Base-by-base conservation (phyloP, 1,284 basidiomycete genomes). In the Apiotrichum veenhuisii region DNA sequence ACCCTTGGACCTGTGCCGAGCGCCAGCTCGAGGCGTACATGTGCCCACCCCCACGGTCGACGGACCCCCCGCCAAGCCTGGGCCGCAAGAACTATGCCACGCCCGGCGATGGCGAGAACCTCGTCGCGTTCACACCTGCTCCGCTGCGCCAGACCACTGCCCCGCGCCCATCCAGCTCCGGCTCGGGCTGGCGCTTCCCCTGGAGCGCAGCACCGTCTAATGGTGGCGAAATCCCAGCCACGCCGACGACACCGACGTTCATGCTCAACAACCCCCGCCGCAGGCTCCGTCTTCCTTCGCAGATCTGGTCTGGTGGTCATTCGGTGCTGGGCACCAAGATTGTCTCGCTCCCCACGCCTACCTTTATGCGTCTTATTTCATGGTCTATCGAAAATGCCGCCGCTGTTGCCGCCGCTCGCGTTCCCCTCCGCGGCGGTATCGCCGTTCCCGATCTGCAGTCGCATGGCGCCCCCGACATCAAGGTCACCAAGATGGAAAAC, bases 401-500 rank as follows among this genome's bases (percentile, higher is more conserved):
- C 43, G 59, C 59, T 17, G 60, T 64, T 22, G 15, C 33, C 7
- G 34, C 46, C 7, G 73, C 75, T 0, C 64, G 77, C 25, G 40
- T 78, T 2, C 73, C 72, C 0, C 52, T 78, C 0, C 58, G 66
- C 3, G 77, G 77, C 12, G 77, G 77, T 20, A 52, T 72, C 27
- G 76, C 76, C n/a, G 67, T 74, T 34, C 66, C 75, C 25, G 69
- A 78, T 49, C 56, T 77, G 27, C 64, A 73, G 50, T 71, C 70
- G 0, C 65, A 68, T 36, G 70, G 75, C 38, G 72, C 75, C 12
- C 71, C 77, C 2, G 70, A 74, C 41, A 61, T 73, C 48, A 73
- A 69, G 37, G 66, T 68, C 17, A 61, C 67, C 55, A 72, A 78
- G 64, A 68, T 78, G 65, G 86, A 90, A 67, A 81, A 82, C 12